phyloP scores from a whole-genome alignment of 768 basidiomycete species.

The Collybia mongolica region DNA sequence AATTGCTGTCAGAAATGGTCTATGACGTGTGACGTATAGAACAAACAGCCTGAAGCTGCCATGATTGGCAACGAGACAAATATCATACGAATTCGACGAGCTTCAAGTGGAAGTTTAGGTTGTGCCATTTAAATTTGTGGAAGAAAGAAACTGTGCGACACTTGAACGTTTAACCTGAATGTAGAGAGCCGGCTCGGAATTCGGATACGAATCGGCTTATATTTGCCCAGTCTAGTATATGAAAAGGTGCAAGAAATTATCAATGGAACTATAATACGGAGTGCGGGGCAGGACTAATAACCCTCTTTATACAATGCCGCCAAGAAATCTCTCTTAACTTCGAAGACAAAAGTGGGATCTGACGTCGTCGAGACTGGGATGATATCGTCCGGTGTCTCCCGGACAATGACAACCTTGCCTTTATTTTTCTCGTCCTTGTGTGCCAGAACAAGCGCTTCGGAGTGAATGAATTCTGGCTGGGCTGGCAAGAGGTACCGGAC shows the following conservation, averaged over 20 bases:
- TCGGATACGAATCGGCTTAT: too few species aligned
- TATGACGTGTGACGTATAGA: slow-evolving; percentile 17
- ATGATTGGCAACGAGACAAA: slow-evolving; percentile 67
- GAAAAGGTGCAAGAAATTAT: too few species aligned
- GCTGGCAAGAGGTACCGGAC: slow-evolving; percentile 41
- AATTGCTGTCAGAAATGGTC: slow-evolving; percentile 3
- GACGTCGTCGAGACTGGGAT: slow-evolving; percentile 37
- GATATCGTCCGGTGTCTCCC: slow-evolving; percentile 32
- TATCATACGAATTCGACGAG: slow-evolving; percentile 45
- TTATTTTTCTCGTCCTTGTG: slow-evolving; percentile 40
- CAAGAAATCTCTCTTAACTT: slow-evolving; percentile 31
- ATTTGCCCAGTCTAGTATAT: too few species aligned
- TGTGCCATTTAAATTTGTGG: not conserved
- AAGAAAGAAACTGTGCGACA: too few species aligned
- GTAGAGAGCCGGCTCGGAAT: too few species aligned
- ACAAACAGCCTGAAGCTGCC: slow-evolving; percentile 56
- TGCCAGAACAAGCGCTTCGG: slow-evolving; percentile 47
- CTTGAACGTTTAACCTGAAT: too few species aligned
- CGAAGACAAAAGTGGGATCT: slow-evolving; percentile 30
- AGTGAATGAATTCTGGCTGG: slow-evolving; percentile 33
- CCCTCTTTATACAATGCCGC: slow-evolving; percentile 26
- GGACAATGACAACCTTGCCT: slow-evolving; percentile 40
- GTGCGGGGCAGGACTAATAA: too few species aligned
- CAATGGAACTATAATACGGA: too few species aligned
- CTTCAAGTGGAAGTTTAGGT: slow-evolving; percentile 31